Evolutionary conservation across 176 grass and related monocot species (phyloP), one percentile per base, ranked within the genome.

Genomic region (Urochloa ruziziensis): DNA sequence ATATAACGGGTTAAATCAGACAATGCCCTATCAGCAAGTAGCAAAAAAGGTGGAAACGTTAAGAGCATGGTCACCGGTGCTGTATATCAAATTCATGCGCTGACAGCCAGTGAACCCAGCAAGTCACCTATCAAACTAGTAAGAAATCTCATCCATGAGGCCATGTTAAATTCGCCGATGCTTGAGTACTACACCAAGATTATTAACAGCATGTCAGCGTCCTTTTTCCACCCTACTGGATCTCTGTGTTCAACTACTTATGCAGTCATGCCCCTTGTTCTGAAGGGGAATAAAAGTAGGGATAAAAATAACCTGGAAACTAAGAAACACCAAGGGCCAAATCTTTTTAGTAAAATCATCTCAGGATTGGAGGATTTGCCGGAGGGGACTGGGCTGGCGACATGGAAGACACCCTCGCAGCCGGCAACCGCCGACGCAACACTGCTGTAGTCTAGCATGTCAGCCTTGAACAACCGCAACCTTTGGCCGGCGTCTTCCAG

Each of bases 331-430:
- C 33, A 68, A 42, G 65, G 65, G 24, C 65, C 65, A 71, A 61
- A n/a, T n/a, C n/a, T n/a, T n/a, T n/a, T n/a, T n/a, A n/a, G n/a
- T n/a, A n/a, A n/a, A n/a, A n/a, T n/a, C 24, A 91, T 92, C 88
- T 97, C 90, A 12, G 94, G 95, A 60, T 92, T 84, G 30, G 81
- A 72, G 39, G 78, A 68, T 78, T 70, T 78, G 44, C 18, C 28
- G 0, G 73, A 61, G 24, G 92, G 92, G 29, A 94, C 92, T 68
- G 95, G 90, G 77, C 92, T 89, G 5, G 92, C 95, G 7, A 91
- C 86, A 78, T 97, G 94, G 57, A 97, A 94, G 28, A 94, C 86
- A 16, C 83, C 90, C 74, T 89, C 86, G 52, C 90, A 94, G 32
- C 94, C 88, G 0, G 80, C 68, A 40, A 97, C 57, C 0, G 88